These are phyloP conservation scores for Hymenoscyphus albidus DNA, from an alignment of 2,329 filamentous ascomycete species.

Conservation along the genomic window DNA sequence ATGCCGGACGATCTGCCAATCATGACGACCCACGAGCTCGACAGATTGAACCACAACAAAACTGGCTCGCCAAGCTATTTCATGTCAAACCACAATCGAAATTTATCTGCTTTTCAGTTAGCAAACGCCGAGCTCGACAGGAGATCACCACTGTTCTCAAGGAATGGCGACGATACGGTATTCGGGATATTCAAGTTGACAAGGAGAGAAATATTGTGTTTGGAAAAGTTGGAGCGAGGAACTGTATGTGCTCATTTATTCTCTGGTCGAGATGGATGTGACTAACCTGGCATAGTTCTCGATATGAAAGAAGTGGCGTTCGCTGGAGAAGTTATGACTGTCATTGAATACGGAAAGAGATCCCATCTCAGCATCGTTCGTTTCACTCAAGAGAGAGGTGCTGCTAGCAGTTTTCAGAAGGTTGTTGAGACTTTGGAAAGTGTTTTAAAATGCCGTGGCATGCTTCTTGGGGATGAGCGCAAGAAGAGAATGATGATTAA, in stretches of 20 bases:
- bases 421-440: slow-evolving; percentile 73
- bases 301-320: slow-evolving; percentile 85
- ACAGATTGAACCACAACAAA: slow-evolving; percentile 66
- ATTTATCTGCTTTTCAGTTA: slow-evolving; percentile 70
- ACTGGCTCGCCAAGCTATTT: slow-evolving; percentile 86
- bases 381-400: slow-evolving; percentile 87
- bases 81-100: slow-evolving; percentile 79
- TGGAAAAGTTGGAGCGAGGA: slow-evolving; percentile 69
- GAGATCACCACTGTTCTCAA: slow-evolving; percentile 72
- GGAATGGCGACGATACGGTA: slow-evolving; percentile 58
- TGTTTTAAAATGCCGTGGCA: slow-evolving; percentile 59
- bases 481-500: slow-evolving; percentile 72
- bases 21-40: slow-evolving; percentile 35
- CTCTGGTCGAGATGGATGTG: not conserved
- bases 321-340: slow-evolving; percentile 80
- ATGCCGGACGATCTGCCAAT: slow-evolving; percentile 37
- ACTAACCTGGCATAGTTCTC: slow-evolving; percentile 52
- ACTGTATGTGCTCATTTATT: slow-evolving; percentile 60
- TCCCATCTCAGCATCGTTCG: slow-evolving; percentile 75
- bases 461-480: slow-evolving; percentile 65
- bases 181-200: slow-evolving; percentile 73
- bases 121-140: slow-evolving; percentile 68
- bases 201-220: slow-evolving; percentile 76
- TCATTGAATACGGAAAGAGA: slow-evolving; percentile 78
- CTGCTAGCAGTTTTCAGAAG: slow-evolving; percentile 81